Base-by-base conservation (phyloP, 2,329 filamentous ascomycete genomes). In the Colletotrichum shisoi region DNA sequence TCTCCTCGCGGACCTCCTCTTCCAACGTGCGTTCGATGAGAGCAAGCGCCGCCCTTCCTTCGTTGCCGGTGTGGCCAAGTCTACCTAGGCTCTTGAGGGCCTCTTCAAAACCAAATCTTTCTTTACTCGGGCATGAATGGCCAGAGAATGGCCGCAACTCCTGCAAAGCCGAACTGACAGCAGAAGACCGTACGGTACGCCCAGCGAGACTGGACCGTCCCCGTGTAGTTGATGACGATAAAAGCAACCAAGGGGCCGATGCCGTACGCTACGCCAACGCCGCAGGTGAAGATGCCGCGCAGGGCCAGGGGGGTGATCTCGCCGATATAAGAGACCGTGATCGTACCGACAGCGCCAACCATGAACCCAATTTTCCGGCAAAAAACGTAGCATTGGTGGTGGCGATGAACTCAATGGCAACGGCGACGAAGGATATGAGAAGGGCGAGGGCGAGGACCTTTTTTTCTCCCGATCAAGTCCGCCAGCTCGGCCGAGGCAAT, bases 321-420 rank as follows among this genome's bases (percentile, higher is more conserved):
- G 54, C 75, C 74, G 48, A 76, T 73, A 53, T 76, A 76, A 12
- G 71, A 72, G n/a, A 75, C 70, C 13, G 72, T 72, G n/a, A 75
- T 72, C 1, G 73, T 71, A 3, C 68, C 70, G 11, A 74, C 67
- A 21, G 72, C 70, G 21, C 74, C 75, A 21, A 74, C 72, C 1
- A 77, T 76, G 61, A 81, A 78, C 0, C 79, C 79, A 52, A 77
- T 67, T 81, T 81, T 15, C 79, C 79, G 12, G 73, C 71, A 59
- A 81, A 80, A 71, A 81, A 81, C 24, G 78, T 67, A 17, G 72
- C 74, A n/a, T 79, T 79, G 1, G 77, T 74, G 0, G 78, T 80
- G 6, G 79, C 75, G 9, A 80, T 72, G 42, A 81, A 79, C 67
- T 81, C 78, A 70, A 81, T 74, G 3, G 77, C 77, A 42, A 81